Evolutionary conservation across 257 asterid species (phyloP), one percentile per base, ranked within the genome.

Genomic region (Przewalskia tangutica): DNA sequence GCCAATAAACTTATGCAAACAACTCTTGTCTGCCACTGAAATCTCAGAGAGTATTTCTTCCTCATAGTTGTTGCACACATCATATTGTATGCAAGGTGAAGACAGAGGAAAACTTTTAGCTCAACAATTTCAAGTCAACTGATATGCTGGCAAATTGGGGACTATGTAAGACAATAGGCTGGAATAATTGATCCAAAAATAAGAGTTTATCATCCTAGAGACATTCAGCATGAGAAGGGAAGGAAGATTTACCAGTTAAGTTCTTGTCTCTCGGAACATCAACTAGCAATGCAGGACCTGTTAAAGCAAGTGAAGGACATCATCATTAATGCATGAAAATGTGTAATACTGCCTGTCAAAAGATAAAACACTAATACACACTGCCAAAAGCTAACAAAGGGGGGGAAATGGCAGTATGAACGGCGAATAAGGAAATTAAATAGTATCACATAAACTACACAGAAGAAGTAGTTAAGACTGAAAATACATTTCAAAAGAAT

Each of bases 201-300:
- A 16, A 54, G 20, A 53, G 48, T 55, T 27, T 12, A 54, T 80
- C 77, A 42, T 53, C 38, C 12, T n/a, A 53, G 62, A 75, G 79
- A 75, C 8, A 75, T 2, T 23, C 4, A 42, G 44, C 51, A 54
- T 51, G 27, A 32, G 27, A 42, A 5, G 11, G 66, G 27, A 60
- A 55, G 36, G 60, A 78, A 71, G 36, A 20, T 81, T 65, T 91
- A 94, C 99, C 99, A 16, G 98, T 95, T 77, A 94, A 85, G 84
- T 95, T 95, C 83, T 88, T 89, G 91, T 94, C 91, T 81, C 97
- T 91, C 38, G 99, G 98, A 85, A 92, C 98, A 86, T 94, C 99
- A 84, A 95, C 90, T 54, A 95, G 89, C 86, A 95, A 77, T 20
- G 95, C 99, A 11, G 88, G 93, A 48, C 99, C 99, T 94, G 94